Evolutionary conservation across 768 basidiomycete genomes (phyloP).

Genomic region (Leccinum subtestaceum): DNA sequence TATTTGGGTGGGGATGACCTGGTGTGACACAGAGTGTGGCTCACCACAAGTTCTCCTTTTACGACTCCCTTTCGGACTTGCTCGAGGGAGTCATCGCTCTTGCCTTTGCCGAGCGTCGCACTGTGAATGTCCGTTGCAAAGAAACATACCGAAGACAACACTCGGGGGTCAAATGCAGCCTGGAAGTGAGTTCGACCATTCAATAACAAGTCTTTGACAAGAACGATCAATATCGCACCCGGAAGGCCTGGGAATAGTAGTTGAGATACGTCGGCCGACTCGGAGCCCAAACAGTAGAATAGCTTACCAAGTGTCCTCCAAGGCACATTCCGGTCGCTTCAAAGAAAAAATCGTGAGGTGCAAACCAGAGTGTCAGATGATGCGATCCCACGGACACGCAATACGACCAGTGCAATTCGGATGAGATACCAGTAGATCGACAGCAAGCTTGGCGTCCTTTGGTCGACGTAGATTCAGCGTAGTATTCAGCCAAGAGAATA

Average conservation of each 20-base stretch:
- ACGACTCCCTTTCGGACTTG: slow-evolving; percentile 75
- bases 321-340: slow-evolving; percentile 89
- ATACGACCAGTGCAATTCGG: slow-evolving; percentile 82
- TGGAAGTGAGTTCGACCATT: slow-evolving; percentile 27
- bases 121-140: slow-evolving; percentile 94
- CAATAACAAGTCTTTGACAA: neutral
- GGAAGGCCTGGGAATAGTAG: slow-evolving; percentile 42
- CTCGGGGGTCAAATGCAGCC: slow-evolving; percentile 86
- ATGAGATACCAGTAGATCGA: slow-evolving; percentile 71
- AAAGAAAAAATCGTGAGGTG: slow-evolving; percentile 3
- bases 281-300: neutral
- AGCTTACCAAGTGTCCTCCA: slow-evolving; percentile 72
- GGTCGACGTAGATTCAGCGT: neutral
- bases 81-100: slow-evolving; percentile 76
- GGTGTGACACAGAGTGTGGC: too few species aligned
- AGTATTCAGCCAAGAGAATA: neutral
- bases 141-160: slow-evolving; percentile 86
- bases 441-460: slow-evolving; percentile 74
- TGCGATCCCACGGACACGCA: too few species aligned
- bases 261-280: slow-evolving; percentile 1
- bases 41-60: slow-evolving; percentile 44
- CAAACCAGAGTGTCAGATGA: too few species aligned
- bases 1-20: neutral
- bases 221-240: slow-evolving; percentile 33
- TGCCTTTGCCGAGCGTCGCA: slow-evolving; percentile 82